Conservation (phyloP, 1,284 basidiomycete genomes). For the Apiotrichum montevideense region DNA sequence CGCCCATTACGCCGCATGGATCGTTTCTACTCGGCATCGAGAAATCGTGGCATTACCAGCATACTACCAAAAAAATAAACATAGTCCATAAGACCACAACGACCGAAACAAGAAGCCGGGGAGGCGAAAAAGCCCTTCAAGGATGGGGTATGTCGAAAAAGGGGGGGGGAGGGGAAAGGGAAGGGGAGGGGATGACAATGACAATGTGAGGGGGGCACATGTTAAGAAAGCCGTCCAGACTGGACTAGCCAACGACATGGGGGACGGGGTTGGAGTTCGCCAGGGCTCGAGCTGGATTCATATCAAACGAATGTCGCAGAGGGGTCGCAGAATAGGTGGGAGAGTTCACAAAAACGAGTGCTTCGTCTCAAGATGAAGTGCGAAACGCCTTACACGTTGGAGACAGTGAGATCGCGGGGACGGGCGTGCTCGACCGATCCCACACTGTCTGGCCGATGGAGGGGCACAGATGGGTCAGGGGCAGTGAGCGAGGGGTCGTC, state of each 20-base stretch:
- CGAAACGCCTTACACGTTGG: constrained; percentile 1
- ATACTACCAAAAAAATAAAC: constrained; percentile 2
- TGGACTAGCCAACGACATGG: background rate
- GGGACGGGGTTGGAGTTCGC: background rate
- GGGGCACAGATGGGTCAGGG: background rate
- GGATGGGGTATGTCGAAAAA: background rate
- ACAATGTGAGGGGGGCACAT: background rate
- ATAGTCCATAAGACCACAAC: constrained; percentile 1
- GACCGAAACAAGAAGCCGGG: background rate
- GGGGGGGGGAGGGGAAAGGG: background rate
- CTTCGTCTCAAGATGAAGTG: too few relatives aligned
- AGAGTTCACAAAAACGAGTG: too few relatives aligned
- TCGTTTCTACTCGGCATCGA: too few relatives aligned
- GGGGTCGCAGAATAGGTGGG: too few relatives aligned
- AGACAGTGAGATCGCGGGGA: constrained; percentile 8
- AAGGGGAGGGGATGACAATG: background rate
- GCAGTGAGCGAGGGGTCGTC: background rate
- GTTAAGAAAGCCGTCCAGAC: background rate
- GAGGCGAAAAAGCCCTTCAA: background rate
- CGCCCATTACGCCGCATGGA: background rate
- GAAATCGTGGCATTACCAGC: constrained; percentile 1
- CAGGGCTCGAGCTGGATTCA: background rate
- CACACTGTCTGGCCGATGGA: background rate
- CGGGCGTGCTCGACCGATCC: background rate
- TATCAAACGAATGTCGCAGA: background rate